A percentile compares a stretch with the other conserved stretches of the same genome.
These are phyloP conservation scores for Durotheca rogersii DNA, from an alignment of 495 filamentous ascomycete genomes.

Conservation along the genomic window DNA sequence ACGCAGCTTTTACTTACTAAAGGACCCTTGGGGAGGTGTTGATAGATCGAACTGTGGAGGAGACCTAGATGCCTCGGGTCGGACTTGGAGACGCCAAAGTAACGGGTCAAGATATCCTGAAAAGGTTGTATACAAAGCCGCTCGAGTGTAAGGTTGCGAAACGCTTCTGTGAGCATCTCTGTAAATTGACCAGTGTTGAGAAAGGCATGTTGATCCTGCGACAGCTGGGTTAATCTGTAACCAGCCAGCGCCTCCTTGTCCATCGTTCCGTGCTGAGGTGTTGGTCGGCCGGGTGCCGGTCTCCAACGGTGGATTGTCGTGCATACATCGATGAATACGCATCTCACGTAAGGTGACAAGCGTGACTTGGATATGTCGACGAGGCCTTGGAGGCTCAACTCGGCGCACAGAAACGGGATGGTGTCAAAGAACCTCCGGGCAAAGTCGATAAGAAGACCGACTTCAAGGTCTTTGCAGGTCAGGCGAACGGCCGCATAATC, in stretches of 20 bases:
- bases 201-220: slow-evolving; percentile 35
- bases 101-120: too few relatives aligned
- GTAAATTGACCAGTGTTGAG: slow-evolving; percentile 37
- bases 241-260: neutral
- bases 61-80: too few relatives aligned
- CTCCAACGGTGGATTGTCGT: too few relatives aligned
- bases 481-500: slow-evolving; percentile 45
- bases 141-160: slow-evolving; percentile 49
- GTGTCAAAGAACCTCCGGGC: slow-evolving; percentile 53
- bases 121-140: too few relatives aligned
- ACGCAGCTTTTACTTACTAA: too few relatives aligned
- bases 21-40: too few relatives aligned
- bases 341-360: slow-evolving; percentile 42
- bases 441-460: slow-evolving; percentile 44
- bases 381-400: slow-evolving; percentile 47
- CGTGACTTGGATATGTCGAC: slow-evolving; percentile 50
- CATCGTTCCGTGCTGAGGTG: too few relatives aligned
- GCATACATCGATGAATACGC: slow-evolving; percentile 51
- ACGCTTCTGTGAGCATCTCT: slow-evolving; percentile 50
- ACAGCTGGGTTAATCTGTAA: slow-evolving; percentile 6
- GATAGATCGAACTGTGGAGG: too few relatives aligned
- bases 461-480: slow-evolving; percentile 47
- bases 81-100: too few relatives aligned
- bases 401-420: slow-evolving; percentile 52
- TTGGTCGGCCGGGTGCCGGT: too few relatives aligned